phyloP scores from a whole-genome alignment of 169 alveolate species.

The Perkinsus marinus region DNA sequence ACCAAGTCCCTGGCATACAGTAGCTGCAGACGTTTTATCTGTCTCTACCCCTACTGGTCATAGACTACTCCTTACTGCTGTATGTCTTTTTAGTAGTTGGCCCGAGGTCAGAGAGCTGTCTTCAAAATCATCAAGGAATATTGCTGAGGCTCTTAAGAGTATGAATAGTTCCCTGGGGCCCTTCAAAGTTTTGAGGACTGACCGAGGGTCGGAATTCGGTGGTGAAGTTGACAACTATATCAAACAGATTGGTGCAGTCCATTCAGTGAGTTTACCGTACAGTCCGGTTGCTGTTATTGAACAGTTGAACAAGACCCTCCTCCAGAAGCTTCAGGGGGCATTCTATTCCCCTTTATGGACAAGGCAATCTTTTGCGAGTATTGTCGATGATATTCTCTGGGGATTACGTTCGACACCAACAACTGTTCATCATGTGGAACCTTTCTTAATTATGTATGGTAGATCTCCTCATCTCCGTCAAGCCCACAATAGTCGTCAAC shows the following conservation, averaged over 20 bases:
- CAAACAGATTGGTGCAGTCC: background rate
- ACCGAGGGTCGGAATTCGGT: background rate
- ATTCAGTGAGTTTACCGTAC: background rate
- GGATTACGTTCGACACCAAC: background rate
- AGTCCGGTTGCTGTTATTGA: background rate
- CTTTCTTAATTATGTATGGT: background rate
- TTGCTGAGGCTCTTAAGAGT: background rate
- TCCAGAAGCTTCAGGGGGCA: too few relatives aligned
- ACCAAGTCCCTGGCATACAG: background rate
- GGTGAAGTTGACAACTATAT: background rate
- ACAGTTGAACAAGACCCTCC: background rate
- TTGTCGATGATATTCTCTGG: background rate
- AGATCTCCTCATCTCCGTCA: background rate
- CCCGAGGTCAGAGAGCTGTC: background rate
- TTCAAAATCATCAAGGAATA: background rate
- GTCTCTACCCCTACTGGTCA: background rate
- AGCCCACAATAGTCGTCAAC: background rate
- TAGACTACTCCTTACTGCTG: background rate
- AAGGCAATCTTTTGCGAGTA: too few relatives aligned
- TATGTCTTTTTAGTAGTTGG: background rate
- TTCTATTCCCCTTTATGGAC: too few relatives aligned
- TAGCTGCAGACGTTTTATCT: background rate
- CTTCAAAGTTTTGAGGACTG: background rate
- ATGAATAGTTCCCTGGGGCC: background rate
- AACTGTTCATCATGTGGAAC: background rate